Evolutionary conservation across 73 alveolate species (phyloP), one percentile per base, ranked within the genome.

Genomic region (Paramecium sexaurelia): DNA sequence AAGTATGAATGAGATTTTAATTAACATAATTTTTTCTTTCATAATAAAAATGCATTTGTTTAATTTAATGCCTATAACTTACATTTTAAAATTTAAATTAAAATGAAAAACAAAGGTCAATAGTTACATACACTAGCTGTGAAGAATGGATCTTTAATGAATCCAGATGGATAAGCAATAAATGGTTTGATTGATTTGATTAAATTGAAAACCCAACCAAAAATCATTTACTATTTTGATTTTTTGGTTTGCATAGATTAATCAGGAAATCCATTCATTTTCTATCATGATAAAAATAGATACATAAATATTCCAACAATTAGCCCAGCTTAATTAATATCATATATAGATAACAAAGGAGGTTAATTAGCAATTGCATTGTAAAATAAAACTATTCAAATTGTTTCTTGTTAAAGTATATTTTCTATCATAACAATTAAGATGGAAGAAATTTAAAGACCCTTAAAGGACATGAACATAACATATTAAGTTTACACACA

Each of bases 221-320:
- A 78, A 78, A 29, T 24, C n/a, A 75, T 78, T 22, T 78, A n/a
- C 36, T 78, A 41, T 45, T 78, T 41, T 45, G 90, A 45, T 33
- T 78, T 78, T 24, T 43, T 78, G 40, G 90, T 40, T 45, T 78
- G 90, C 41, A 78, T 78, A 20, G 90, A 78, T 78, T 41, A 78
- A 39, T 41, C 73, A 45, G 90, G 90, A 22, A 78, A 78, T 78
- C 90, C 90, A 78, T 78, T 78, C 55, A 78, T 78, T 40, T 78
- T 78, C 22, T 78, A 78, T 43, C 90, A 78, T 33, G 71, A 78
- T 27, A 78, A 78, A 78, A 78, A 78, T 78, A 37, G 90, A 78
- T 78, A 78, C 71, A 43, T 78, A 7, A 78, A 78, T 27, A 78
- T 78, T 11, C 43, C 75, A 0, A 39, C 55, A 78, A 27, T 20